phyloP scores from a whole-genome alignment of 2,329 filamentous ascomycete species.

The Cryphonectria japonica region DNA sequence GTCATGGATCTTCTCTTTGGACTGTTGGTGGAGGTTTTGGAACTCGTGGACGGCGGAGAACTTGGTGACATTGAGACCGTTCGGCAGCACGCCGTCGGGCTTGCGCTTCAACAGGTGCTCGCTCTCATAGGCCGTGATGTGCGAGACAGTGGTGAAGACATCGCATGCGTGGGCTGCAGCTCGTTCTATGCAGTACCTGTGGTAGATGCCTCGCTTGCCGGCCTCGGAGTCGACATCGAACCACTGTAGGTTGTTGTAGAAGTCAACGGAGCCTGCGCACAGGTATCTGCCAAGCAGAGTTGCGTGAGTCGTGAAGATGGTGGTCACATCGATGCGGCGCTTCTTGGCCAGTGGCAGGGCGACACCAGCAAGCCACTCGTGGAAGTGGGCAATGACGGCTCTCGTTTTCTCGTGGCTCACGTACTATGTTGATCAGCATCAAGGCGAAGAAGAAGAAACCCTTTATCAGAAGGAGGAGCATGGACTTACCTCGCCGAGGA shows the following conservation, averaged over 20 bases:
- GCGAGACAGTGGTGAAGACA: slow-evolving; percentile 97
- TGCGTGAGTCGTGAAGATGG: slow-evolving; percentile 97
- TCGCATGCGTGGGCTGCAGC: slow-evolving; percentile 89
- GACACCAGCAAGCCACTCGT: slow-evolving; percentile 97
- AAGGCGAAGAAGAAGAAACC: not conserved
- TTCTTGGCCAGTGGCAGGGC: slow-evolving; percentile 90
- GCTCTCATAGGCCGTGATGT: slow-evolving; percentile 97
- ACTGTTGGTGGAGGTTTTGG: slow-evolving; percentile 94
- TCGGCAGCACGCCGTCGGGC: slow-evolving; percentile 93
- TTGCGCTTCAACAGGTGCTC: slow-evolving; percentile 97
- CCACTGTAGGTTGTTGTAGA: slow-evolving; percentile 97
- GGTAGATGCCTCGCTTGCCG: slow-evolving; percentile 97
- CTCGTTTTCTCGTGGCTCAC: slow-evolving; percentile 89
- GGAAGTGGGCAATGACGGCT: slow-evolving; percentile 96
- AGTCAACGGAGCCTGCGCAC: slow-evolving; percentile 95
- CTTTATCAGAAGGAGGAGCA: not conserved
- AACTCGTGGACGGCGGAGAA: slow-evolving; percentile 99
- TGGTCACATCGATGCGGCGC: slow-evolving; percentile 93
- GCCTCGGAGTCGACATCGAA: slow-evolving; percentile 97
- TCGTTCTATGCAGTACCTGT: slow-evolving; percentile 96
- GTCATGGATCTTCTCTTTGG: slow-evolving; percentile 97
- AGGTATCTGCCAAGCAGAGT: slow-evolving; percentile 94
- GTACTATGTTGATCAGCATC: slow-evolving; percentile 61
- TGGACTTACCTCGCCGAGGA: slow-evolving; percentile 83
- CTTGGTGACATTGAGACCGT: slow-evolving; percentile 97